phyloP scores from a whole-genome alignment of 495 filamentous ascomycete genomes.

The Gamarada debralockiae region DNA sequence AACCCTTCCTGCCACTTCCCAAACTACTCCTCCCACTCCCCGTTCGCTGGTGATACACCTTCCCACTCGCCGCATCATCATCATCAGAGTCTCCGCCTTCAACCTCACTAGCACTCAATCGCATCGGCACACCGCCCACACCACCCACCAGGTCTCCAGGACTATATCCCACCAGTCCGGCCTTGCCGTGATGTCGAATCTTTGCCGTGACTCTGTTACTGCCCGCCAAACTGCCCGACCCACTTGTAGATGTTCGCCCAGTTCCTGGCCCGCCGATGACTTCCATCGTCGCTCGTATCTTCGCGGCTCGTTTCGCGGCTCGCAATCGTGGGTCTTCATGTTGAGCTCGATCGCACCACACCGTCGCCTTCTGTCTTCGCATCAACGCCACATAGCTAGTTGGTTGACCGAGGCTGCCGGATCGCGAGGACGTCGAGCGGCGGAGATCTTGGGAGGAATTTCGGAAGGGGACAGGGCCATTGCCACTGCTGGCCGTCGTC shows the following conservation, averaged over 20 bases:
- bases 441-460: constrained; percentile 59
- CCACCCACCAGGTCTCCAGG: constrained; percentile 70
- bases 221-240: constrained; percentile 16
- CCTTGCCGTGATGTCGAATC: constrained; percentile 74
- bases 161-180: constrained; percentile 66
- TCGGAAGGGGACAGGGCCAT: constrained; percentile 43
- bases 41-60: constrained; percentile 66
- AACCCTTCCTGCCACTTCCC: constrained; percentile 49
- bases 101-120: constrained; percentile 90
- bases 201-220: constrained; percentile 64
- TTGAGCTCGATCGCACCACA: constrained; percentile 96
- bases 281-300: constrained; percentile 78
- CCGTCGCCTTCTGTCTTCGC: constrained; percentile 93
- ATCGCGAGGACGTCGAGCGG: constrained; percentile 68
- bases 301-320: constrained; percentile 77
- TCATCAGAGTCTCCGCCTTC: constrained; percentile 77
- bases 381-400: constrained; percentile 89
- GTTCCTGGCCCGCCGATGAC: constrained; percentile 51
- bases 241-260: constrained; percentile 17
- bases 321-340: constrained; percentile 82
- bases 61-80: constrained; percentile 61
- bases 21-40: constrained; percentile 74
- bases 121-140: constrained; percentile 75
- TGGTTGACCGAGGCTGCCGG: constrained; percentile 53
- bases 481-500: constrained; percentile 53